Conservation (phyloP, 805 yeast species). For the Huiozyma sinensis region DNA sequence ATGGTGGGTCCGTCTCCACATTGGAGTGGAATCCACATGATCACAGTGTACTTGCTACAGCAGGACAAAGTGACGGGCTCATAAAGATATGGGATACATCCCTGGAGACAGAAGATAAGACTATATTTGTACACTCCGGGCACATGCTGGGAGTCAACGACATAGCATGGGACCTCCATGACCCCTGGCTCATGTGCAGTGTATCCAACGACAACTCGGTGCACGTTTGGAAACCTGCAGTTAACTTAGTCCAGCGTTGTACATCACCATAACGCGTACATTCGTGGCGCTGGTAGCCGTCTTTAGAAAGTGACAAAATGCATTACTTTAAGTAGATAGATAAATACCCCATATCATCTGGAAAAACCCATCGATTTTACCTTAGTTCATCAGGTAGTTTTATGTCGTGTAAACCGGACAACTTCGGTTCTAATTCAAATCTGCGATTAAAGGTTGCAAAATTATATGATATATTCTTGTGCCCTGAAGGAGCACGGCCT, state of each 20-base stretch:
- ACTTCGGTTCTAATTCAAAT: constrained; percentile 1
- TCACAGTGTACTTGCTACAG: constrained; percentile 47
- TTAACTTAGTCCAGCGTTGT: constrained; percentile 21
- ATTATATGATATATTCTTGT: constrained; percentile 22
- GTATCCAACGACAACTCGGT: constrained; percentile 78
- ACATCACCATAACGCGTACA: too few relatives aligned
- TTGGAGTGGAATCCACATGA: constrained; percentile 61
- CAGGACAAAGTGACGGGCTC: constrained; percentile 52
- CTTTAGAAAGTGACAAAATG: too few relatives aligned
- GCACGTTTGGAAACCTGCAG: constrained; percentile 74
- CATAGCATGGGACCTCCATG: constrained; percentile 68
- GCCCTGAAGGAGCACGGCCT: constrained; percentile 40
- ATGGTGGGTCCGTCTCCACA: constrained; percentile 48
- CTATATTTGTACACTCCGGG: constrained; percentile 68
- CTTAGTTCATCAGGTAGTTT: constrained; percentile 1
- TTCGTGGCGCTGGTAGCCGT: too few relatives aligned
- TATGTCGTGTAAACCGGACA: constrained; percentile 3
- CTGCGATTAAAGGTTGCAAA: constrained; percentile 25
- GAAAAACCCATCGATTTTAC: background rate
- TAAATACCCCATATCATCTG: too few relatives aligned
- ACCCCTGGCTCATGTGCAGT: constrained; percentile 59
- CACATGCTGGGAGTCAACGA: constrained; percentile 84
- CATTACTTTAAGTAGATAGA: too few relatives aligned
- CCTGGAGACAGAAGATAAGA: constrained; percentile 16
- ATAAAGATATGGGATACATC: constrained; percentile 55